phyloP scores from a whole-genome alignment of 306 rosid genomes.

The Glycine latifolia region DNA sequence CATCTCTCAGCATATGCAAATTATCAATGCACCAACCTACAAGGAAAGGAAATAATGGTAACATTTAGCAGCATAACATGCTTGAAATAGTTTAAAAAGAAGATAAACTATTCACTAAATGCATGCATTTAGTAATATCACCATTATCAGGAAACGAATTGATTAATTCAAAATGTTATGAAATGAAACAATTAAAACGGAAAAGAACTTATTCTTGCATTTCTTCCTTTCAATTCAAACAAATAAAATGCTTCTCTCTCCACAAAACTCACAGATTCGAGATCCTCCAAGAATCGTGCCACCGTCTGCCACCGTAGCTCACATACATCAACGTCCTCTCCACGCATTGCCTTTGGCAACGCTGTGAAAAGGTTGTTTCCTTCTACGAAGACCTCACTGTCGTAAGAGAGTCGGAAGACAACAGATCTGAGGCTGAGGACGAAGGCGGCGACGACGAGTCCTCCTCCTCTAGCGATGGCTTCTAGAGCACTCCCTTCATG shows the following conservation, averaged over 20 bases:
- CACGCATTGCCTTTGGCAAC: slow-evolving; percentile 80
- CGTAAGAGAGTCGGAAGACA: slow-evolving; percentile 85
- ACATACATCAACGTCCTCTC: slow-evolving; percentile 69
- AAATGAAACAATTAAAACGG: neutral
- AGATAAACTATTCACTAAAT: no score
- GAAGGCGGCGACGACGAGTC: slow-evolving; percentile 49
- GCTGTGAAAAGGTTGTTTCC: slow-evolving; percentile 96
- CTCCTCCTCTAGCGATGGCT: slow-evolving; percentile 60
- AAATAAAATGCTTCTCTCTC: slow-evolving; percentile 53
- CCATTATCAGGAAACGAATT: neutral
- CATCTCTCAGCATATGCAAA: no score
- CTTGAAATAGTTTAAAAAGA: no score
- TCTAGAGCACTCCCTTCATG: slow-evolving; percentile 91
- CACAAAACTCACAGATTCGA: slow-evolving; percentile 67
- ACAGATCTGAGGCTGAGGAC: slow-evolving; percentile 58
- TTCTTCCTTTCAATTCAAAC: neutral
- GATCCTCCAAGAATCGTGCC: slow-evolving; percentile 72
- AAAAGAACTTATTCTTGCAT: neutral
- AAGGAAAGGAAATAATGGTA: no score
- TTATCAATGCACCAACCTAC: no score
- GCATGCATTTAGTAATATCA: no score
- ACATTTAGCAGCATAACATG: no score
- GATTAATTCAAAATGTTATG: neutral
- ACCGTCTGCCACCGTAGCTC: slow-evolving; percentile 87
- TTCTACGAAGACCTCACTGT: slow-evolving; percentile 93